Evolutionary conservation across 352 stramenopile species (phyloP), one percentile per base, ranked within the genome.

Genomic region (Elongisporangium undulatum): DNA sequence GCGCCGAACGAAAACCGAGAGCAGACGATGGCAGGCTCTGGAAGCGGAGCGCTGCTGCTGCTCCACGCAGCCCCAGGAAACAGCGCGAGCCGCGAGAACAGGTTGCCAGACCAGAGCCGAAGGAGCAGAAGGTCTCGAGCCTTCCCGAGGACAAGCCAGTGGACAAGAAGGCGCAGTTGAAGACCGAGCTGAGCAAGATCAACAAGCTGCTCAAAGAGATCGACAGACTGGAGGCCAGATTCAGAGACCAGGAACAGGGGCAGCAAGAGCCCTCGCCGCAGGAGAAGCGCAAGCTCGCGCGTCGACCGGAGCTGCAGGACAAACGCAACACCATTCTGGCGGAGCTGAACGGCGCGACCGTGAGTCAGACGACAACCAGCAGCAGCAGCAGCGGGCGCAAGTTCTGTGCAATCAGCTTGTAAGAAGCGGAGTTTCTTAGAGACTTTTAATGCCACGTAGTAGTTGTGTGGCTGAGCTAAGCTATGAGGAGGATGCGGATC

Each of bases 301-400:
- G 29, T 13, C 4, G 29, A 41, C 29, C 2, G 0, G 45, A 60
- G 49, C 19, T 51, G 5, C 16, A 58, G 22, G 48, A 64, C 53
- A 26, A 19, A 6, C 13, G 23, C 17, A 19, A 19, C 26, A 26
- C n/a, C 39, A 23, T 19, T 13, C 23, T 85, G 54, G 72, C 70
- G 4, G 66, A 80, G 64, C 64, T 85, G 49, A 85, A 71, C 17
- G 75, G 72, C 17, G 70, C 63, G 21, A 73, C 65, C 6, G 56
- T 80, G 29, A 41, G 29, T 15, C 29, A 41, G 29, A 41, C 29
- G 29, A 41, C 29, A 9, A 13, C 29, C n/a, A n/a, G n/a, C 29
- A 41, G 29, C 29, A 13, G 29, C 29, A 41, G 29, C 29, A 13
- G 29, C 29, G 29, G 29, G 13, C 29, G 29, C 29, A 41, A 41